Evolutionary conservation across 257 asterid genomes (phyloP).

Genomic region (Nicotiana tomentosiformis): DNA sequence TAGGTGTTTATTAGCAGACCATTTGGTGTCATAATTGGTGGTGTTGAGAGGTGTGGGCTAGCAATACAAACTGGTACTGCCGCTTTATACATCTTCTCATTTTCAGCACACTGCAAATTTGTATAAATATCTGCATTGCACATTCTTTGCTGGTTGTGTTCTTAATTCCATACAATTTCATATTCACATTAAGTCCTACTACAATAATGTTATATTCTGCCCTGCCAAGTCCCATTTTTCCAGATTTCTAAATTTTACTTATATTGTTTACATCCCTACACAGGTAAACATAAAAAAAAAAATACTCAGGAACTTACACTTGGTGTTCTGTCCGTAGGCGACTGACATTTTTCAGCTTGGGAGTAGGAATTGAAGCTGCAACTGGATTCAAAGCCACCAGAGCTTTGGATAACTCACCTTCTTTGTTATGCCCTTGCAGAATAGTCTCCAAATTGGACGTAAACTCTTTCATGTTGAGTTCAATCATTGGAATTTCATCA

Average conservation of each 20-base stretch:
- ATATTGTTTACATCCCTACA: neutral
- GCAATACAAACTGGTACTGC: neutral
- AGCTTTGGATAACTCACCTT: conserved; percentile 76
- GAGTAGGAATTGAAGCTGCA: conserved; percentile 68
- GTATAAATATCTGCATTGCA: neutral
- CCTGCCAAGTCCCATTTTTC: neutral
- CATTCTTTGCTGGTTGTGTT: neutral
- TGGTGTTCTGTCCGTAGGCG: conserved; percentile 91
- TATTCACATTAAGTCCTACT: neutral
- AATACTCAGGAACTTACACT: conserved; percentile 53
- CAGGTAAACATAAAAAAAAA: neutral
- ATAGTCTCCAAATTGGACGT: conserved; percentile 52
- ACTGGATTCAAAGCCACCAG: conserved; percentile 70
- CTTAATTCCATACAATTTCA: neutral
- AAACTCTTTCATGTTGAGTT: conserved; percentile 67
- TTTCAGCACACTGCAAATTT: neutral
- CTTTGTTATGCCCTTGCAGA: conserved; percentile 52
- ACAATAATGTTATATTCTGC: neutral
- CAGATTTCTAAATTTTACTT: neutral
- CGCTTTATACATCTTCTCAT: neutral
- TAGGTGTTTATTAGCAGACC: neutral
- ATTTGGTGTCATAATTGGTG: neutral
- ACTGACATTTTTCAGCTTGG: conserved; percentile 72
- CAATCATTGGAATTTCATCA: conserved; percentile 80
- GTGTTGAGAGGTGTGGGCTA: neutral